Evolutionary conservation across 805 yeast genomes (phyloP), one percentile per base, ranked within the genome.

Genomic region (Wickerhamiella siamensis): DNA sequence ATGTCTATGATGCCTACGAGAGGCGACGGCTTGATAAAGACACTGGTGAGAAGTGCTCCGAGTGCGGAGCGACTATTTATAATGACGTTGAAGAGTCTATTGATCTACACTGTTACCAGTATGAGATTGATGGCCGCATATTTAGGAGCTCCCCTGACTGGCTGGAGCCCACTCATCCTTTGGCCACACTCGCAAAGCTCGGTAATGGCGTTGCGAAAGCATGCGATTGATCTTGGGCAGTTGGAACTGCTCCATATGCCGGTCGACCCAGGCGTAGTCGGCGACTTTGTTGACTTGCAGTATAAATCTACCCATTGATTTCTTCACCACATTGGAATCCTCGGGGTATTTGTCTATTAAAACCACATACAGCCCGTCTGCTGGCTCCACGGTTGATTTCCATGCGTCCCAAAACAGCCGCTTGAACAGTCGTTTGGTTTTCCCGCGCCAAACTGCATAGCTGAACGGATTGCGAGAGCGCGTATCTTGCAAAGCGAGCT

Each of bases 21-120:
- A 16, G 18, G 2, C 35, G 44, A 8, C 42, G 49, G 19, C 6
- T 2, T 5, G 39, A 40, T 17, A 50, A 49, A 27, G 42, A 43
- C 17, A 45, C 50, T 9, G 54, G 52, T 4, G 40, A 41, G 4
- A 9, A 4, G 2, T 53, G 57, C 38, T 29, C n/a, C 14, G 55
- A 49, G 31, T 53, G 57, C 35, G 50, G 50, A 17, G 16, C 44
- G 4, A 33, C 21, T n/a, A 31, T 51, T 9, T 53, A 49, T 21
- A 14, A 42, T 2, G 31, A 39, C 15, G 24, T 31, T 2, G 31
- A 39, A 2, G 37, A 34, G n/a, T 15, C 17, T 18, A 42, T 52
- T 9, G 51, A 51, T 38, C 43, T 52, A 31, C 56, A 52, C 38
- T 52, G 56, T 20, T 38, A 42, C 5, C 34, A 33, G 32, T 52